Evolutionary conservation across 2,329 filamentous ascomycete genomes (phyloP), one percentile per base, ranked within the genome.

Genomic region (Hypomyces perniciosus): DNA sequence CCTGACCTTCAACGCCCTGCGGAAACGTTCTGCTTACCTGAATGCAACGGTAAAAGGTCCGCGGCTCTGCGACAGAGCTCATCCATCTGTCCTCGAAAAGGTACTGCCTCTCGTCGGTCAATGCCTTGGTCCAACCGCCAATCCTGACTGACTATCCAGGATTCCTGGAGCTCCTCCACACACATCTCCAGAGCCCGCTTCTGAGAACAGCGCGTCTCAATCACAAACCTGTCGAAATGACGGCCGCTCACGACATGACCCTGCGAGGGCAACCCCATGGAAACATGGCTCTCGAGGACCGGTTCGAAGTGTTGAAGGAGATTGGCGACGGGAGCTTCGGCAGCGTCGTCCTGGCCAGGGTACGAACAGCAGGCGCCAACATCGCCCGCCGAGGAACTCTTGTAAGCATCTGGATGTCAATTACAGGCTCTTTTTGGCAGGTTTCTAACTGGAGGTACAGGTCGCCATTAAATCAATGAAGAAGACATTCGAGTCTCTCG

Each of bases 391-490:
- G 91, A 68, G 92, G 92, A 60, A 96, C 91, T 52, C 82, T 97
- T 77, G 92, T 97, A 84, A 78, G 85, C 76, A 57, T 39, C 33
- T 27, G 44, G 52, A n/a, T 39, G n/a, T 29, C 10, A 26, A 20
- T 26, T 26, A 33, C 37, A 31, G 7, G 5, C 5, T 34, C 31
- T 45, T 5, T 45, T 35, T n/a, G 31, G 13, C 8, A 29, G 30
- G 27, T 30, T 41, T 41, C 47, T 59, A 55, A 61, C 55, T 50
- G 43, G 38, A 51, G 51, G 49, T 51, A 39, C 50, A 97, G 93
- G 88, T 99, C 62, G 93, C 93, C 40, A 96, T 99, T 73, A 99
- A 99, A 74, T 97, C 93, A 5, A 99, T 99, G 93, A 99, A 99
- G 79, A 99, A 99, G 81, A 91, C 87, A 0, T 99, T 97, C 62